Percentiles rank a stretch among this genome's conserved stretches.
These are phyloP conservation scores for Ilex aquifolium DNA, from an alignment of 257 asterid genomes.

Conservation along the genomic window DNA sequence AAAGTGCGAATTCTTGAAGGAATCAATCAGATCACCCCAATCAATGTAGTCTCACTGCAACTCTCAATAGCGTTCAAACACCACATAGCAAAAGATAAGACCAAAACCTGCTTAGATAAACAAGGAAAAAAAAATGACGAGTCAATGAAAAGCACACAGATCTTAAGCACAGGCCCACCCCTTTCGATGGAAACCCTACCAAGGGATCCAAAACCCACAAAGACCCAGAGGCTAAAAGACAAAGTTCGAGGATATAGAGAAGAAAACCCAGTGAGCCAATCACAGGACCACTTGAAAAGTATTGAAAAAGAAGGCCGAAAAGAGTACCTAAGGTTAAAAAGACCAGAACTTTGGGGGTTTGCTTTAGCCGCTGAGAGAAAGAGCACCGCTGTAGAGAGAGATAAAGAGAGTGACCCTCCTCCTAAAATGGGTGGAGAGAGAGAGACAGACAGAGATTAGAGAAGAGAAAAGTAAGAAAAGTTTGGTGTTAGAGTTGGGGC, in stretches of 20 bases:
- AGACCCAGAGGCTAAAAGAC: conserved; percentile 34
- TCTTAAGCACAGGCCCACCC: conserved; percentile 66
- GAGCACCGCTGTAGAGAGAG: conserved; percentile 19
- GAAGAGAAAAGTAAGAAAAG: conserved; percentile 12
- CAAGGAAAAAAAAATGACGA: conserved; percentile 31
- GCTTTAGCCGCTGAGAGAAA: conserved; percentile 25
- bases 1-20: background rate
- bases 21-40: conserved; percentile 14
- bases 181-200: conserved; percentile 54
- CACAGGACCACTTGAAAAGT: conserved; percentile 49
- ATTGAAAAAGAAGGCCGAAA: conserved; percentile 37
- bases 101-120: conserved; percentile 32
- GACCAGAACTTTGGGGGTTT: conserved; percentile 49
- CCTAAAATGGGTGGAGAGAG: conserved; percentile 16
- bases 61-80: conserved; percentile 28
- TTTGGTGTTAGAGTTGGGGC: conserved; percentile 33
- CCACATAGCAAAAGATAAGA: conserved; percentile 46
- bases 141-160: conserved; percentile 58
- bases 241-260: conserved; percentile 32
- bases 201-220: conserved; percentile 54
- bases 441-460: conserved; percentile 24
- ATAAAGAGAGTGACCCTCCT: conserved; percentile 13
- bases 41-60: conserved; percentile 39
- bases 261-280: conserved; percentile 43
- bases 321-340: conserved; percentile 48